Evolutionary conservation across 106 monocot species (phyloP).

Genomic region (Phalaenopsis equestris): DNA sequence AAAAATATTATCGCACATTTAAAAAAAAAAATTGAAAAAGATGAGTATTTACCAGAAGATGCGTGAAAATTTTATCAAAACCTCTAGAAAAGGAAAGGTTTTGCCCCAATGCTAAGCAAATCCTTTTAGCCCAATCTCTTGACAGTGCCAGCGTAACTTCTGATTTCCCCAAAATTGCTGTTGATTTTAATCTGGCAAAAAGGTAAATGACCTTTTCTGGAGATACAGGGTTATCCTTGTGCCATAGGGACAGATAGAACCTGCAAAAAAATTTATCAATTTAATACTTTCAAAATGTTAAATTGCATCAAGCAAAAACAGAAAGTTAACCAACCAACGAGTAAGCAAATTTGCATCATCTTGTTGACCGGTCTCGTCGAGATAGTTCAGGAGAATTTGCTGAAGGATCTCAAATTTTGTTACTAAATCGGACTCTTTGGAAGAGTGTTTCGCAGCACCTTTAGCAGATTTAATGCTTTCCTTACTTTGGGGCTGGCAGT

Average conservation of each 20-base stretch:
- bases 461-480: slow-evolving; percentile 26
- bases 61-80: slow-evolving; percentile 85
- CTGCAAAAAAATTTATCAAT: slow-evolving; percentile 33
- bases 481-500: slow-evolving; percentile 43
- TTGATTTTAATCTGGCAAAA: slow-evolving; percentile 76
- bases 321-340: slow-evolving; percentile 60
- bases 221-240: slow-evolving; percentile 67
- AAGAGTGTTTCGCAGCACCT: slow-evolving; percentile 17
- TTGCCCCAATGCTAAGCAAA: slow-evolving; percentile 75
- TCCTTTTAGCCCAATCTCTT: slow-evolving; percentile 74
- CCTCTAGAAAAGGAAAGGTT: slow-evolving; percentile 92
- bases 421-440: slow-evolving; percentile 13
- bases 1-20: not conserved
- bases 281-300: slow-evolving; percentile 7
- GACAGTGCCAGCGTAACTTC: slow-evolving; percentile 39
- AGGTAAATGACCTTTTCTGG: slow-evolving; percentile 58
- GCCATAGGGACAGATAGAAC: slow-evolving; percentile 92
- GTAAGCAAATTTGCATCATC: slow-evolving; percentile 69
- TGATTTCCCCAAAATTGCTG: slow-evolving; percentile 63
- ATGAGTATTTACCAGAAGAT: slow-evolving; percentile 61
- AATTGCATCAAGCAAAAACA: not conserved
- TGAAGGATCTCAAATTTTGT: slow-evolving; percentile 59
- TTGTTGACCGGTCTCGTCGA: slow-evolving; percentile 56
- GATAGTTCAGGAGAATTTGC: slow-evolving; percentile 82
- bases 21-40: slow-evolving; percentile 6